Evolutionary conservation across 306 rosid species (phyloP).

Genomic region (Chamaecrista fasciculata): DNA sequence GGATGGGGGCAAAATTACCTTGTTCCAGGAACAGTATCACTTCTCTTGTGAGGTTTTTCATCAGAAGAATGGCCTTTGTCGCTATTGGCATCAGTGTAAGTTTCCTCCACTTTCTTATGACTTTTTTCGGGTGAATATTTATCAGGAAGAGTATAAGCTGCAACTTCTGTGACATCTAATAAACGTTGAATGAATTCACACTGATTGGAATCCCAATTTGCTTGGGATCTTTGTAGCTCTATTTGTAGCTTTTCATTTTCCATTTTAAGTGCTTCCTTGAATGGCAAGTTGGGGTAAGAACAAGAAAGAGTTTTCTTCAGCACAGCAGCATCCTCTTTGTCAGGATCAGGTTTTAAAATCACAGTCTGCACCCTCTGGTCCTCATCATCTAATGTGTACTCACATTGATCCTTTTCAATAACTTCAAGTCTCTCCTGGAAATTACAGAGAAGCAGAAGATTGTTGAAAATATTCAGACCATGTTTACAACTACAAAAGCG

Average conservation of each 20-base stretch:
- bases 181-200: constrained; percentile 92
- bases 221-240: constrained; percentile 85
- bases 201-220: constrained; percentile 64
- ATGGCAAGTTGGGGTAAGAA: constrained; percentile 82
- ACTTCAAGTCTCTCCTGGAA: constrained; percentile 83
- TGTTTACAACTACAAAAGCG: constrained; percentile 5
- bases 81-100: constrained; percentile 47
- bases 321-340: constrained; percentile 49
- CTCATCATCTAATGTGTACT: constrained; percentile 90
- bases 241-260: constrained; percentile 92
- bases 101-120: constrained; percentile 51
- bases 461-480: constrained; percentile 10
- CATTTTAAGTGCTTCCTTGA: constrained; percentile 67
- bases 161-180: constrained; percentile 72
- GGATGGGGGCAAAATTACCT: constrained; percentile 42
- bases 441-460: constrained; percentile 24
- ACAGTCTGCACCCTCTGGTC: constrained; percentile 79
- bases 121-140: constrained; percentile 49
- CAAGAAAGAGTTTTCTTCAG: constrained; percentile 92
- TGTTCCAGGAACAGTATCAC: constrained; percentile 46
- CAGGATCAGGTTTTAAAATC: constrained; percentile 85
- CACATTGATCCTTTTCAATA: constrained; percentile 88
- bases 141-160: constrained; percentile 50
- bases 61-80: constrained; percentile 50
- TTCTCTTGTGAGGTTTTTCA: constrained; percentile 45